phyloP scores from a whole-genome alignment of 805 yeast genomes.

The Yarrowia alimentaria region DNA sequence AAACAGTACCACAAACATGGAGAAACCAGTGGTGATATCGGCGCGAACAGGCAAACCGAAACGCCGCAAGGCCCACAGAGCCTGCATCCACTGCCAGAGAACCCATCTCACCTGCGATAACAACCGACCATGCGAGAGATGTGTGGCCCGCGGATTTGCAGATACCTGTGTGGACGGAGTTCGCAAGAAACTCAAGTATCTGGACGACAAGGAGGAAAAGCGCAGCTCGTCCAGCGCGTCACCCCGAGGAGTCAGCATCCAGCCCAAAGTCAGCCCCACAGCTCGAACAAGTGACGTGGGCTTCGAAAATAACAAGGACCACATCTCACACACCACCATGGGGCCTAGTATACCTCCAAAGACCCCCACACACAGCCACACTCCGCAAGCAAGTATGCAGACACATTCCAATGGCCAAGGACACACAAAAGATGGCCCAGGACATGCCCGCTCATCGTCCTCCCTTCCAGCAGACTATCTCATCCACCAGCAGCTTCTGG shows the following conservation, averaged over 20 bases:
- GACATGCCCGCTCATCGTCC: not conserved
- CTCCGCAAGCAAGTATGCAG: too few species aligned
- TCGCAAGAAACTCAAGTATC: conserved; percentile 76
- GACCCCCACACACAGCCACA: too few species aligned
- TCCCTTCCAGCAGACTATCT: conserved; percentile 11
- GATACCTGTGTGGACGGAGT: conserved; percentile 85
- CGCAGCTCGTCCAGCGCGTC: not conserved
- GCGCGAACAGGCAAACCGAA: conserved; percentile 43
- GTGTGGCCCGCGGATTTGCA: conserved; percentile 65
- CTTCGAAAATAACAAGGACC: not conserved
- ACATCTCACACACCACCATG: not conserved
- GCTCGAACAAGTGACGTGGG: conserved; percentile 1
- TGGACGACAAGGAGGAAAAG: conserved; percentile 47
- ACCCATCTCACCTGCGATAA: conserved; percentile 92
- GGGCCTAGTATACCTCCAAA: too few species aligned
- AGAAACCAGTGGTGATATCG: conserved; percentile 30
- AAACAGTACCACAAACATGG: conserved; percentile 8
- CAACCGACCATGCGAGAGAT: conserved; percentile 75
- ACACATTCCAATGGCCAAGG: too few species aligned
- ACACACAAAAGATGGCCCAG: too few species aligned
- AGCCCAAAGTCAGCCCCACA: conserved; percentile 5
- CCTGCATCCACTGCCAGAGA: conserved; percentile 86
- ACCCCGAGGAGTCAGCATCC: not conserved
- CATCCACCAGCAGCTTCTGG: conserved; percentile 22
- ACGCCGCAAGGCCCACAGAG: conserved; percentile 73